These are phyloP conservation scores for Brachypodium distachyon DNA, from an alignment of 202 grass and related monocot genomes.

Conservation along the genomic window DNA sequence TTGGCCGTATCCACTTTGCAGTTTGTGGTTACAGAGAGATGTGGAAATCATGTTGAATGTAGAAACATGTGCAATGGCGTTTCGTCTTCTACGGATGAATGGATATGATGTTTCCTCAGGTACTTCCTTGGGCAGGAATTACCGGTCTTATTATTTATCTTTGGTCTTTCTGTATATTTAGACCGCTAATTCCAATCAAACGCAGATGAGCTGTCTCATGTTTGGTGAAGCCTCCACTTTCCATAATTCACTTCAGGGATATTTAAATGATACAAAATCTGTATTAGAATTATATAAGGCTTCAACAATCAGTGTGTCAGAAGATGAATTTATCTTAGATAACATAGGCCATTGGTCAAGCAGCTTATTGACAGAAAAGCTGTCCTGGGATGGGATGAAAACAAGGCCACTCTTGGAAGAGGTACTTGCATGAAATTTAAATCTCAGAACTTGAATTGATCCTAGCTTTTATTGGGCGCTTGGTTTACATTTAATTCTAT, in stretches of 20 bases:
- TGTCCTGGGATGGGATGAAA: conserved; percentile 10
- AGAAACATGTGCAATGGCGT: conserved; percentile 50
- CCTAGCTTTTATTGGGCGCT: neutral
- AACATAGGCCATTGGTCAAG: conserved; percentile 46
- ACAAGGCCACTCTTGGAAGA: conserved; percentile 8
- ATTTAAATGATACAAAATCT: conserved; percentile 50
- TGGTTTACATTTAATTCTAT: neutral
- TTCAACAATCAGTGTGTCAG: conserved; percentile 37
- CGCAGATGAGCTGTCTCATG: conserved; percentile 41
- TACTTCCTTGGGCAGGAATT: neutral
- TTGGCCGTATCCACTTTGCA: conserved; percentile 15
- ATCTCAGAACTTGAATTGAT: neutral
- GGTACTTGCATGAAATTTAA: conserved; percentile 12
- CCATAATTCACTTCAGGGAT: conserved; percentile 43
- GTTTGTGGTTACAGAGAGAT: conserved; percentile 52
- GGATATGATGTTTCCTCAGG: conserved; percentile 64
- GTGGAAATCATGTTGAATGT: conserved; percentile 45
- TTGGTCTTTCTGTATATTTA: neutral
- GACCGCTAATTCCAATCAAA: neutral
- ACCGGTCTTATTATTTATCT: neutral
- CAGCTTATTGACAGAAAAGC: conserved; percentile 28
- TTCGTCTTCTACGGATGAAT: conserved; percentile 54
- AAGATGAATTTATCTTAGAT: conserved; percentile 40
- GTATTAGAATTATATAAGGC: conserved; percentile 64
- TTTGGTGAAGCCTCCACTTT: conserved; percentile 32